Conservation (phyloP, 306 rosid species). For the Abrus precatorius region DNA sequence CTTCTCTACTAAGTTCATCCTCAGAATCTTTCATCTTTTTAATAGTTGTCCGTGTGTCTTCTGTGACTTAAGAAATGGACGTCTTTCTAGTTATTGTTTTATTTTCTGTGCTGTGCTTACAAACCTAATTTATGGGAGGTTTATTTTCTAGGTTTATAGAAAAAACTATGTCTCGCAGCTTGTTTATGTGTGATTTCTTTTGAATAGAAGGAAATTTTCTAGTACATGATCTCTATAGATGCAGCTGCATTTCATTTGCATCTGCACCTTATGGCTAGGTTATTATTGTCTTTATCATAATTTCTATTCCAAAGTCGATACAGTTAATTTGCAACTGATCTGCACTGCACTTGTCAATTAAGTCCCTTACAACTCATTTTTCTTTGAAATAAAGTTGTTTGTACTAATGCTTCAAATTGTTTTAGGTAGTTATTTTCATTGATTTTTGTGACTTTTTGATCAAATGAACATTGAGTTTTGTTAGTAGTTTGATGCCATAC, state of each 20-base stretch:
- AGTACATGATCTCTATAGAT: background rate
- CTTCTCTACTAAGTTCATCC: slow-evolving; percentile 7
- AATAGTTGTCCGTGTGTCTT: background rate
- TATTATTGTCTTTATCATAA: slow-evolving; percentile 8
- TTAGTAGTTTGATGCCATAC: slow-evolving; percentile 39
- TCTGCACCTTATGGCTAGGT: slow-evolving; percentile 15
- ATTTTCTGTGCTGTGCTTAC: background rate
- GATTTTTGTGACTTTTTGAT: slow-evolving; percentile 22
- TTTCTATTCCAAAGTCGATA: slow-evolving; percentile 17
- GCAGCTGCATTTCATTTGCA: slow-evolving; percentile 27
- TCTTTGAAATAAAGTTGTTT: slow-evolving; percentile 1
- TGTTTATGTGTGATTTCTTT: background rate
- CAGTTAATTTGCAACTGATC: slow-evolving; percentile 9
- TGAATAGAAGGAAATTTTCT: background rate
- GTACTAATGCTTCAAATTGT: slow-evolving; percentile 4
- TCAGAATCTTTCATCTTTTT: background rate
- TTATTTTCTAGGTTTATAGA: slow-evolving; percentile 21
- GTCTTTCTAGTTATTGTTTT: background rate
- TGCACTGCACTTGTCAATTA: slow-evolving; percentile 2
- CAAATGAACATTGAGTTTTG: slow-evolving; percentile 34
- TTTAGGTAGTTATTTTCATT: background rate
- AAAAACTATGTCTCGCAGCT: background rate
- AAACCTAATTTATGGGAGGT: slow-evolving; percentile 17
- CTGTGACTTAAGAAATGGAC: slow-evolving; percentile 17
- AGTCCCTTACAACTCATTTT: slow-evolving; percentile 22